Percentiles rank a stretch among this genome's conserved stretches.
phyloP scores from a whole-genome alignment of 805 yeast genomes.

The Scheffersomyces ergatensis region DNA sequence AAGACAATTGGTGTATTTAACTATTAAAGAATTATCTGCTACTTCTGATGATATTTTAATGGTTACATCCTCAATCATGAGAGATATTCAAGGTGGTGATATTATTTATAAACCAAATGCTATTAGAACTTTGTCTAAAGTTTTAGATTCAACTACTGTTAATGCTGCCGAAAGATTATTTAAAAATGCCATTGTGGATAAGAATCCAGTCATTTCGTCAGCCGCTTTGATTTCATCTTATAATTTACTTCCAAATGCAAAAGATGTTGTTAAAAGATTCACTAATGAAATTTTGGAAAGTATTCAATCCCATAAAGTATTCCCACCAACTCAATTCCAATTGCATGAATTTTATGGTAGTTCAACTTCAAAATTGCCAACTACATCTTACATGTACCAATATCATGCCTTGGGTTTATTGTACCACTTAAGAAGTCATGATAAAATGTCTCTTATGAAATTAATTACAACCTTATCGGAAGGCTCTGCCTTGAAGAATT shows the following conservation, averaged over 20 bases:
- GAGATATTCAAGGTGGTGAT: slow-evolving; percentile 91
- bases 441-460: slow-evolving; percentile 90
- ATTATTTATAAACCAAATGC: slow-evolving; percentile 90
- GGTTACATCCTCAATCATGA: slow-evolving; percentile 98
- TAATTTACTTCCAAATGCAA: slow-evolving; percentile 84
- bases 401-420: slow-evolving; percentile 93
- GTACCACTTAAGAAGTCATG: slow-evolving; percentile 84
- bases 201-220: slow-evolving; percentile 80
- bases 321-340: slow-evolving; percentile 48
- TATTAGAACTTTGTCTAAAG: slow-evolving; percentile 84
- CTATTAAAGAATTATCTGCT: slow-evolving; percentile 85
- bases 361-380: slow-evolving; percentile 51
- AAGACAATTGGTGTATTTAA: slow-evolving; percentile 90
- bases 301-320: slow-evolving; percentile 59
- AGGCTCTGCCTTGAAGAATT: slow-evolving; percentile 63
- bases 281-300: slow-evolving; percentile 93
- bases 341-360: slow-evolving; percentile 56
- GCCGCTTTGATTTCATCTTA: slow-evolving; percentile 94
- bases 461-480: slow-evolving; percentile 75
- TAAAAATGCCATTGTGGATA: slow-evolving; percentile 90
- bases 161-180: slow-evolving; percentile 90
- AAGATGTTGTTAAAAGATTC: slow-evolving; percentile 91
- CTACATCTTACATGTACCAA: slow-evolving; percentile 80
- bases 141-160: slow-evolving; percentile 85
- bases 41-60: slow-evolving; percentile 91